Conservation (phyloP, 2,329 filamentous ascomycete species). For the Fusarium penzigii region DNA sequence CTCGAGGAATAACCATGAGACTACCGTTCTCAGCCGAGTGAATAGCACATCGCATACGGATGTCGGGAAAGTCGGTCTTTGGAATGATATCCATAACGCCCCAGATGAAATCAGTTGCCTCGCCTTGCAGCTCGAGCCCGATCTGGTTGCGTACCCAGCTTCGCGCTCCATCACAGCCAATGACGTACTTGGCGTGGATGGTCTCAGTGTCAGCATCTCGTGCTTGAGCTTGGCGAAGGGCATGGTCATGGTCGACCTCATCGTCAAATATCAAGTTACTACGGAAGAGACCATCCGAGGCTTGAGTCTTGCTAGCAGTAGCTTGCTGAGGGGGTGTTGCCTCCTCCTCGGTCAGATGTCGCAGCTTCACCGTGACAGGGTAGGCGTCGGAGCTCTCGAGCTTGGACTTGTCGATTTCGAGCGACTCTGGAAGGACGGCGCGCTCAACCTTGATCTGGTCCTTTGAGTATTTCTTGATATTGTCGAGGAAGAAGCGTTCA, state of each 20-base stretch:
- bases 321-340: conserved; percentile 4
- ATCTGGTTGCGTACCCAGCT: conserved; percentile 63
- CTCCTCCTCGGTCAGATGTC: conserved; percentile 42
- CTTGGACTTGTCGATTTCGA: conserved; percentile 54
- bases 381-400: conserved; percentile 54
- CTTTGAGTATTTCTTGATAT: conserved; percentile 43
- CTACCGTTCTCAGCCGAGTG: conserved; percentile 57
- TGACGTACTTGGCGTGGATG: conserved; percentile 55
- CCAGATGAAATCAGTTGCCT: conserved; percentile 55
- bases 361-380: conserved; percentile 61
- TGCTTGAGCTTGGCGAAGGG: conserved; percentile 35
- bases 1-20: conserved; percentile 66
- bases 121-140: conserved; percentile 51
- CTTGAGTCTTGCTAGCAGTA: conserved; percentile 5
- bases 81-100: conserved; percentile 47
- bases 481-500: conserved; percentile 66
- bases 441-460: conserved; percentile 55
- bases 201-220: conserved; percentile 28
- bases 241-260: conserved; percentile 55
- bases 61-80: conserved; percentile 58
- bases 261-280: conserved; percentile 56
- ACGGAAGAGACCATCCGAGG: conserved; percentile 56
- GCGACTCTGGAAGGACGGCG: conserved; percentile 56
- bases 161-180: conserved; percentile 70
- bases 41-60: conserved; percentile 59